Percentiles rank a stretch among this genome's conserved stretches.
These are phyloP conservation scores for Amylostereum areolatum DNA, from an alignment of 1,284 basidiomycete genomes.

Conservation along the genomic window DNA sequence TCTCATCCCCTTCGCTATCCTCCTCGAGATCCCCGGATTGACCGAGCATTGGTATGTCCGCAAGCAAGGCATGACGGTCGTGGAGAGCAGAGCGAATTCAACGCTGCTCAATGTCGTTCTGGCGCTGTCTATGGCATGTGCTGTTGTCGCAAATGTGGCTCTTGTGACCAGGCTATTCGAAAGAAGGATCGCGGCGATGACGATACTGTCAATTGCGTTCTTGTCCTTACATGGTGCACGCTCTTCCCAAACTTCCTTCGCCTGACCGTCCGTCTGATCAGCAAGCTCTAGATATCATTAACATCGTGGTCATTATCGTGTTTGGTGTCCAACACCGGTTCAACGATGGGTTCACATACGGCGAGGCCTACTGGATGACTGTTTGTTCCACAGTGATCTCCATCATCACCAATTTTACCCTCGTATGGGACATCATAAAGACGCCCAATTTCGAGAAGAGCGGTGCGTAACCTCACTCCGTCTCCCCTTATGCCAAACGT, in stretches of 20 bases:
- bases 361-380: constrained; percentile 77
- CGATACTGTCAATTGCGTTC: constrained; percentile 56
- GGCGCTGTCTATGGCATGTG: constrained; percentile 63
- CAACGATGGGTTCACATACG: constrained; percentile 67
- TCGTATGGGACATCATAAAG: constrained; percentile 55
- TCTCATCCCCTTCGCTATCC: constrained; percentile 70
- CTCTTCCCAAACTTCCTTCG: background rate
- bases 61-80: constrained; percentile 37
- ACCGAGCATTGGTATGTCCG: constrained; percentile 67
- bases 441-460: constrained; percentile 64
- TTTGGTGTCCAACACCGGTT: constrained; percentile 65
- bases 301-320: constrained; percentile 51
- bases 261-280: constrained; percentile 3
- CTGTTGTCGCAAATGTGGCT: constrained; percentile 63
- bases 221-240: constrained; percentile 61
- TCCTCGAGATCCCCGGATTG: constrained; percentile 75
- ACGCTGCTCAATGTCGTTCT: constrained; percentile 57
- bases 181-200: constrained; percentile 53
- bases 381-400: constrained; percentile 72
- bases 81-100: constrained; percentile 52
- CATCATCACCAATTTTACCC: constrained; percentile 60
- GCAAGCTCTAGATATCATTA: constrained; percentile 55
- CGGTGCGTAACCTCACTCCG: constrained; percentile 39
- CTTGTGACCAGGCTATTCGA: constrained; percentile 73
- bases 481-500: background rate